Conservation (phyloP, 352 stramenopile species). For the Poterioochromonas sp. region DNA sequence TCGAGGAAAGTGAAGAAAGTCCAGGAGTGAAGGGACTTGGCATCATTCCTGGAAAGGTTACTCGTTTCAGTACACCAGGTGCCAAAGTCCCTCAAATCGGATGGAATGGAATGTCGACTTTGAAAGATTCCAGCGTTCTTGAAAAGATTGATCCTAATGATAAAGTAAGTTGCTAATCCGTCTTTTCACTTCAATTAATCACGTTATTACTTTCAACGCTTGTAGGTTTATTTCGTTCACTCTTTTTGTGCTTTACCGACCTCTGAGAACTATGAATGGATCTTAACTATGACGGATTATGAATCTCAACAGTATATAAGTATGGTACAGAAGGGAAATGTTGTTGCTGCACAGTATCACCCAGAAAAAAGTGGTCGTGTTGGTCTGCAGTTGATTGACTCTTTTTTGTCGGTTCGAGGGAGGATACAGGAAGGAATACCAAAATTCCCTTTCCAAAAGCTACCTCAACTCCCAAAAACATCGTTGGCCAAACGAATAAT, state of each 20-base stretch:
- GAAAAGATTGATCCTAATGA: slow-evolving; percentile 36
- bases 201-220: slow-evolving; percentile 39
- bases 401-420: slow-evolving; percentile 68
- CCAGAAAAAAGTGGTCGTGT: slow-evolving; percentile 89
- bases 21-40: slow-evolving; percentile 70
- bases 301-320: slow-evolving; percentile 80
- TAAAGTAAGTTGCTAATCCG: slow-evolving; percentile 32
- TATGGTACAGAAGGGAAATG: slow-evolving; percentile 82
- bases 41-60: slow-evolving; percentile 79
- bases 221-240: slow-evolving; percentile 93
- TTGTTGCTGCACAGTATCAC: slow-evolving; percentile 96
- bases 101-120: slow-evolving; percentile 87
- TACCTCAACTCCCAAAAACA: slow-evolving; percentile 47
- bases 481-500: slow-evolving; percentile 86
- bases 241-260: slow-evolving; percentile 74
- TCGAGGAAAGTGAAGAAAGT: slow-evolving; percentile 87
- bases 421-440: background rate
- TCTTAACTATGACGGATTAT: slow-evolving; percentile 89
- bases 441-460: background rate
- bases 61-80: slow-evolving; percentile 62
- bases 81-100: slow-evolving; percentile 87
- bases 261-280: slow-evolving; percentile 72
- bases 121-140: slow-evolving; percentile 58
- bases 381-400: slow-evolving; percentile 78
- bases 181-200: background rate